These are phyloP conservation scores for Wallacemonas sp. DNA, from an alignment of 208 protist species.

Conservation along the genomic window DNA sequence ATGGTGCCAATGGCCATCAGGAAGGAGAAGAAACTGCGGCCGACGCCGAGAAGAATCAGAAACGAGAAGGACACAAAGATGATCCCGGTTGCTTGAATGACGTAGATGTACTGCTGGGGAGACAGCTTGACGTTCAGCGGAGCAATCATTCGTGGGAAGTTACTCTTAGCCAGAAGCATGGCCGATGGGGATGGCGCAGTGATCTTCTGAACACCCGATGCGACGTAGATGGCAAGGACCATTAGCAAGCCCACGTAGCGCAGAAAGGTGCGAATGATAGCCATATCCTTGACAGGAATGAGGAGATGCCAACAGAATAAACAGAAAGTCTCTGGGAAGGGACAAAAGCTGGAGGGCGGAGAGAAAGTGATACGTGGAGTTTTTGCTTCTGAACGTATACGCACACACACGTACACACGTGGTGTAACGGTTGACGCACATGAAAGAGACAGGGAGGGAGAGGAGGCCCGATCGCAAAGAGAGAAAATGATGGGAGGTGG, in stretches of 20 bases:
- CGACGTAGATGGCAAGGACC: slow-evolving; percentile 55
- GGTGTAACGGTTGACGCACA: too few species aligned
- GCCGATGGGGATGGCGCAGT: slow-evolving; percentile 38
- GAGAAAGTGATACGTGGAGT: too few species aligned
- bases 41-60: slow-evolving; percentile 79
- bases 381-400: too few species aligned
- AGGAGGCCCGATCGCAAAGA: too few species aligned
- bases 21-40: slow-evolving; percentile 77
- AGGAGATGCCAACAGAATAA: slow-evolving; percentile 12
- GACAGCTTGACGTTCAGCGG: slow-evolving; percentile 16
- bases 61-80: slow-evolving; percentile 71
- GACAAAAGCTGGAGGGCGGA: background rate
- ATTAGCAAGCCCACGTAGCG: slow-evolving; percentile 67
- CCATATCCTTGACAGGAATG: background rate
- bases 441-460: too few species aligned
- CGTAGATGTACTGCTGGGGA: slow-evolving; percentile 37
- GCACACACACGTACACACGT: too few species aligned
- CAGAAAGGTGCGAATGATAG: slow-evolving; percentile 32
- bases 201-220: slow-evolving; percentile 49
- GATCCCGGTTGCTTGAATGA: slow-evolving; percentile 54
- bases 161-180: slow-evolving; percentile 56
- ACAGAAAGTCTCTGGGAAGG: background rate
- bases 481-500: too few species aligned
- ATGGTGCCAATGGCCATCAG: slow-evolving; percentile 50
- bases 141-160: slow-evolving; percentile 55